Evolutionary conservation across 192 early-diverging fungal genomes (phyloP), one percentile per base, ranked within the genome.

Genomic region (Podila epigama): DNA sequence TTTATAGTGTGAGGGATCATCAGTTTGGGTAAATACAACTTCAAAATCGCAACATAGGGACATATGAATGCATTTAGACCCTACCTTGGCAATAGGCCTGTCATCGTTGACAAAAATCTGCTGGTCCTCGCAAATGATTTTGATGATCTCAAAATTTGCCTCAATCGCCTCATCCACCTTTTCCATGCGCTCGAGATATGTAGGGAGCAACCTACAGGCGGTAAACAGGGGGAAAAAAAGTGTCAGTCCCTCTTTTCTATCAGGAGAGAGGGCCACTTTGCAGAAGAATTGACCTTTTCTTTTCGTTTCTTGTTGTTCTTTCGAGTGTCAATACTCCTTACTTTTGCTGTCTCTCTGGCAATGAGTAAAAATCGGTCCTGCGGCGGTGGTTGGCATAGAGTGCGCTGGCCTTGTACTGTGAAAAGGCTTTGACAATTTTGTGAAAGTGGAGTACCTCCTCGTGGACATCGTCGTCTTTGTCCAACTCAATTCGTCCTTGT

Each of bases 271-370:
- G n/a, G n/a, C n/a, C n/a, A n/a, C n/a, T n/a, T n/a, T n/a, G n/a
- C n/a, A n/a, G n/a, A n/a, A n/a, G n/a, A n/a, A n/a, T n/a, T n/a
- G n/a, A n/a, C n/a, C n/a, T n/a, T n/a, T n/a, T n/a, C n/a, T n/a
- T n/a, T n/a, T n/a, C n/a, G n/a, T n/a, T n/a, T n/a, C n/a, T n/a
- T n/a, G n/a, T n/a, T n/a, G n/a, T n/a, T 32, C 39, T 3, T 31
- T 29, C 22, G 5, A 8, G 31, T 36, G 65, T 60, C 16, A 81
- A 68, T 56, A 73, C 69, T 20, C 31, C 40, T 57, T 68, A 77
- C 73, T 71, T 58, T 39, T 90, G 86, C 62, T 93, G 92, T 15
- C 83, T 81, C 79, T 90, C 87, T 13, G 89, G 75, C 13, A 93
- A 70, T 15, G 79, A 66, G 59, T 84, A 77, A 67, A 88, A 90